A percentile compares a stretch with the other conserved stretches of the same genome.
Evolutionary conservation across 352 stramenopile species (phyloP).

Genomic region (Phytophthora crassamura): DNA sequence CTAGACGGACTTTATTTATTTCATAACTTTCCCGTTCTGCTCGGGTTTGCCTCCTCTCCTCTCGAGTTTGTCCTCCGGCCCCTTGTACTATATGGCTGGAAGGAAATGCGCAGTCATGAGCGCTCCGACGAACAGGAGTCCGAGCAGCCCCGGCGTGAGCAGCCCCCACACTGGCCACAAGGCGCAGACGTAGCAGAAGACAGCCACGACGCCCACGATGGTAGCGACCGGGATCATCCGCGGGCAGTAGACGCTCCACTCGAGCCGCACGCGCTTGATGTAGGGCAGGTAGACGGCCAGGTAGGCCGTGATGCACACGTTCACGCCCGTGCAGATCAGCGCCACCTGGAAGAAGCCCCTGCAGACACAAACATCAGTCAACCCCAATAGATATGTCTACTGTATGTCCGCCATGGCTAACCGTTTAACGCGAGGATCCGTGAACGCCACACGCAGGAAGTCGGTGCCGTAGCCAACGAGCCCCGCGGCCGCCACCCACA

Average conservation of each 20-base stretch:
- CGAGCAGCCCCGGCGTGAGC: constrained; percentile 89
- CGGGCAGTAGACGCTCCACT: constrained; percentile 94
- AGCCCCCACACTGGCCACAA: constrained; percentile 94
- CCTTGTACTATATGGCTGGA: constrained; percentile 67
- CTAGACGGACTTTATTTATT: constrained; percentile 40
- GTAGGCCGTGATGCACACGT: constrained; percentile 89
- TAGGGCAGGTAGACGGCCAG: constrained; percentile 89
- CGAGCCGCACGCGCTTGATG: constrained; percentile 79
- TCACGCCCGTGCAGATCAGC: constrained; percentile 79
- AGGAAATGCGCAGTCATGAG: constrained; percentile 95
- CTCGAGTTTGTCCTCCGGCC: neutral
- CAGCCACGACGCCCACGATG: constrained; percentile 64
- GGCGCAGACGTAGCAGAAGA: constrained; percentile 83
- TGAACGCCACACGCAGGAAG: constrained; percentile 76
- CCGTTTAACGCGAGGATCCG: constrained; percentile 60
- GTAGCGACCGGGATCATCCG: constrained; percentile 92
- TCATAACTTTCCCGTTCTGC: neutral
- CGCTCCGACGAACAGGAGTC: constrained; percentile 90
- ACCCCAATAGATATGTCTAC: neutral
- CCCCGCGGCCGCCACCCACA: constrained; percentile 71
- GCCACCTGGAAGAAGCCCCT: constrained; percentile 87
- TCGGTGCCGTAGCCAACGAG: constrained; percentile 69
- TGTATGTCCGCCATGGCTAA: constrained; percentile 21
- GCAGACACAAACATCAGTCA: neutral
- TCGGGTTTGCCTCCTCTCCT: neutral